Conservation (phyloP, 768 basidiomycete genomes). For the Suillus variegatus region DNA sequence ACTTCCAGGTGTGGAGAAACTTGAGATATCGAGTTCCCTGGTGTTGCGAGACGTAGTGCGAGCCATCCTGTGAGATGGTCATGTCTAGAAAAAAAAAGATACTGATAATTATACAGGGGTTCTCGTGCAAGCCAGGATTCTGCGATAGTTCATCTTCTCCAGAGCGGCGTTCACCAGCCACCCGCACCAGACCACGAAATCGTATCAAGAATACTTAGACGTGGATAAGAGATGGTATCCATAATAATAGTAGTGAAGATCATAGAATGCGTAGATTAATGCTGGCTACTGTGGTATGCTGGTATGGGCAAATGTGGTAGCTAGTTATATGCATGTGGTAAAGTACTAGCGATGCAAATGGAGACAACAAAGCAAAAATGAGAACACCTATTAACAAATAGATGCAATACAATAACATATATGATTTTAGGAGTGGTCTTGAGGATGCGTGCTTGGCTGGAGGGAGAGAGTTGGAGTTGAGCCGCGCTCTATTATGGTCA, state of each 20-base stretch:
- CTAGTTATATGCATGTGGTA: constrained; percentile 26
- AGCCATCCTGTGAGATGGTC: constrained; percentile 55
- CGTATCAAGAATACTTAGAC: constrained; percentile 9
- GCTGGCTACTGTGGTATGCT: constrained; percentile 30
- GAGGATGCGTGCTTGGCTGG: constrained; percentile 12
- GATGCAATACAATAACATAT: constrained; percentile 11
- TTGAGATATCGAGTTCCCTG: constrained; percentile 74
- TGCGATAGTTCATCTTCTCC: constrained; percentile 50
- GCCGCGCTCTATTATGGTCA: constrained; percentile 17
- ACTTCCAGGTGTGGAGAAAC: constrained; percentile 67
- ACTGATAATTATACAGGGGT: constrained; percentile 41
- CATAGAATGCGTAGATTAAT: constrained; percentile 33
- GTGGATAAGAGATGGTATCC: neutral
- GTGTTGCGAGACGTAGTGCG: constrained; percentile 69
- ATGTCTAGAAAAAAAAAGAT: constrained; percentile 5
- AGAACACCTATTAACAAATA: constrained; percentile 16
- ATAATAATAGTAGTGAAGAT: constrained; percentile 20
- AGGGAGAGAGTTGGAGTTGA: constrained; percentile 17
- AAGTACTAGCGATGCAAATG: constrained; percentile 24
- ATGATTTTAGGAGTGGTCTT: constrained; percentile 19
- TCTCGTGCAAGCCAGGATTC: constrained; percentile 43
- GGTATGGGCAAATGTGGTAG: constrained; percentile 20
- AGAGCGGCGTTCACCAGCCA: constrained; percentile 60
- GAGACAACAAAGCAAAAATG: constrained; percentile 20
- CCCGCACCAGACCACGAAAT: constrained; percentile 41